Evolutionary conservation across 2,329 filamentous ascomycete species (phyloP).

Genomic region (Claviceps pazoutovae): DNA sequence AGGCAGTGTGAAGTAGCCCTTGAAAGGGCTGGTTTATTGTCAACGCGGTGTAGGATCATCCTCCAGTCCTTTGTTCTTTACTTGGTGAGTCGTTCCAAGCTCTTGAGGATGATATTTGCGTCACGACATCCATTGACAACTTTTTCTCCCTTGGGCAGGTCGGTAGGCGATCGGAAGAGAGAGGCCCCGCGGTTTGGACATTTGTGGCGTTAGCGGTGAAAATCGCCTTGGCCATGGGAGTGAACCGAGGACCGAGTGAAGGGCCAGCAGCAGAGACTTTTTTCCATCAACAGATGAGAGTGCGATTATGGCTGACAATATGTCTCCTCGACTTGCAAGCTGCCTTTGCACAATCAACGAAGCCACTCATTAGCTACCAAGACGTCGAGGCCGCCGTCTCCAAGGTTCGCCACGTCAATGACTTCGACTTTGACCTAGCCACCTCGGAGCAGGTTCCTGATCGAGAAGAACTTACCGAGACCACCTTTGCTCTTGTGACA

Average conservation of each 20-base stretch:
- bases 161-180: constrained; percentile 5
- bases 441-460: constrained; percentile 1
- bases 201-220: constrained; percentile 5
- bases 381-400: constrained; percentile 1
- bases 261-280: constrained; percentile 1
- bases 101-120: background rate
- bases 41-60: constrained; percentile 14
- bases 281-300: constrained; percentile 7
- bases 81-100: constrained; percentile 2
- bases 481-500: constrained; percentile 5
- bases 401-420: constrained; percentile 6
- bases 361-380: constrained; percentile 3
- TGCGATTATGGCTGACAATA: constrained; percentile 6
- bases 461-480: constrained; percentile 7
- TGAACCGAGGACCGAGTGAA: background rate
- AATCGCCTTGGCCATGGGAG: constrained; percentile 4
- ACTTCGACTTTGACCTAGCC: constrained; percentile 4
- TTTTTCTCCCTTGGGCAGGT: background rate
- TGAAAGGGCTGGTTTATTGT: constrained; percentile 11
- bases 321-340: constrained; percentile 7
- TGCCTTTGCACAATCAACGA: constrained; percentile 2
- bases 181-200: constrained; percentile 5
- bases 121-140: background rate
- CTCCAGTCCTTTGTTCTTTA: constrained; percentile 19
- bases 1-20: constrained; percentile 6